These are phyloP conservation scores for Psidium friedrichsthalianum DNA, from an alignment of 345 rosid genomes.

Conservation along the genomic window DNA sequence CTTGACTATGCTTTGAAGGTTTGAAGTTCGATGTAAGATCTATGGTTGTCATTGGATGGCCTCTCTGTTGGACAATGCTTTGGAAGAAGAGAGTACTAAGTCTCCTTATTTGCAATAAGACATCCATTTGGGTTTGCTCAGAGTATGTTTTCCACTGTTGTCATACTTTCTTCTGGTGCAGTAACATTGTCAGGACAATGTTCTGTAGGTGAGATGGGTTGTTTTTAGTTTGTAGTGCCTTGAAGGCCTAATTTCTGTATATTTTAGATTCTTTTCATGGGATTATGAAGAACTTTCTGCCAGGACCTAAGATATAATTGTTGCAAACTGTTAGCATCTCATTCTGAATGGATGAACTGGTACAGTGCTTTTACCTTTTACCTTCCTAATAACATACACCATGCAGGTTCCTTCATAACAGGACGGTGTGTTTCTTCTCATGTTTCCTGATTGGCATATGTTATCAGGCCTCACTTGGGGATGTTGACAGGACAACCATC, in stretches of 20 bases:
- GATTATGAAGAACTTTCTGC: background rate
- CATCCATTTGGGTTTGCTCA: background rate
- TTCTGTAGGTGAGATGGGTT: background rate
- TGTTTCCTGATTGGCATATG: background rate
- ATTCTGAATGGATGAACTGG: background rate
- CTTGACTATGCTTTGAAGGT: background rate
- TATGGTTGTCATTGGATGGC: background rate
- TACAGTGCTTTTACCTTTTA: background rate
- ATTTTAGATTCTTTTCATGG: background rate
- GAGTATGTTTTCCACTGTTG: background rate
- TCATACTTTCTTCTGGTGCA: background rate
- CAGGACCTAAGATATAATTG: background rate
- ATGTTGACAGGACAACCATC: background rate
- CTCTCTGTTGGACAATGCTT: background rate
- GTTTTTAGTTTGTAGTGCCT: background rate
- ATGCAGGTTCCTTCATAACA: background rate
- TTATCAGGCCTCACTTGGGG: background rate
- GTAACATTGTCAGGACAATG: background rate
- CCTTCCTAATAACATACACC: background rate
- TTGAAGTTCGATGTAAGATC: background rate
- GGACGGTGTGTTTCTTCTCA: background rate
- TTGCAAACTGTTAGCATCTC: background rate
- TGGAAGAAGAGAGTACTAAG: background rate
- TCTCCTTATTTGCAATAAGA: background rate
- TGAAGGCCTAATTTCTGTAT: background rate